These are phyloP conservation scores for Canariomyces notabilis DNA, from an alignment of 2,329 filamentous ascomycete genomes.

Conservation along the genomic window DNA sequence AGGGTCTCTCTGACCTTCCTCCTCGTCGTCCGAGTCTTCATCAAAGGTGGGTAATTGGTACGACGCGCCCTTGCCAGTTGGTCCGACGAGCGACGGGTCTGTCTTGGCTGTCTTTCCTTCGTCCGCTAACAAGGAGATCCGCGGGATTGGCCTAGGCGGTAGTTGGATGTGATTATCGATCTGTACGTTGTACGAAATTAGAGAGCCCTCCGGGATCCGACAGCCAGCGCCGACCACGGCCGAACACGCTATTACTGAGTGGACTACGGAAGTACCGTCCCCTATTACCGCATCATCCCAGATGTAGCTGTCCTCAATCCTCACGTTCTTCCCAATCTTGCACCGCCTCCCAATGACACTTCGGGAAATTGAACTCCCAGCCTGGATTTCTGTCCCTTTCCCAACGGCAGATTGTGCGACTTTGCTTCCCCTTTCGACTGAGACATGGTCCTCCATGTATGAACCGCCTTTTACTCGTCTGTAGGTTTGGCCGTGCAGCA, in stretches of 20 bases:
- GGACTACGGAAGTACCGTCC: constrained; percentile 64
- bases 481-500: constrained; percentile 73
- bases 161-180: constrained; percentile 59
- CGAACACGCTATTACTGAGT: constrained; percentile 71
- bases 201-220: constrained; percentile 63
- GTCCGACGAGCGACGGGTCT: constrained; percentile 45
- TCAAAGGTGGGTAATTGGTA: constrained; percentile 48
- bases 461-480: constrained; percentile 62
- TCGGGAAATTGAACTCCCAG: constrained; percentile 63
- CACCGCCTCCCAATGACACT: constrained; percentile 81
- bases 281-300: constrained; percentile 81
- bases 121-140: constrained; percentile 34
- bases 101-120: constrained; percentile 35
- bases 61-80: constrained; percentile 44
- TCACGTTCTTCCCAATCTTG: constrained; percentile 78
- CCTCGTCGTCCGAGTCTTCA: constrained; percentile 46
- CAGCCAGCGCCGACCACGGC: constrained; percentile 67
- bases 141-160: constrained; percentile 31
- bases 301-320: constrained; percentile 73
- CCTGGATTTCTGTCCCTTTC: constrained; percentile 67
- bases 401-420: constrained; percentile 73
- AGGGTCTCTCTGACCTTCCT: constrained; percentile 40
- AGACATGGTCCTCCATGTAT: constrained; percentile 74
- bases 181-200: constrained; percentile 74
- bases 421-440: constrained; percentile 65